Conservation (phyloP, 2,329 filamentous ascomycete species). For the Colletotrichum costaricense region DNA sequence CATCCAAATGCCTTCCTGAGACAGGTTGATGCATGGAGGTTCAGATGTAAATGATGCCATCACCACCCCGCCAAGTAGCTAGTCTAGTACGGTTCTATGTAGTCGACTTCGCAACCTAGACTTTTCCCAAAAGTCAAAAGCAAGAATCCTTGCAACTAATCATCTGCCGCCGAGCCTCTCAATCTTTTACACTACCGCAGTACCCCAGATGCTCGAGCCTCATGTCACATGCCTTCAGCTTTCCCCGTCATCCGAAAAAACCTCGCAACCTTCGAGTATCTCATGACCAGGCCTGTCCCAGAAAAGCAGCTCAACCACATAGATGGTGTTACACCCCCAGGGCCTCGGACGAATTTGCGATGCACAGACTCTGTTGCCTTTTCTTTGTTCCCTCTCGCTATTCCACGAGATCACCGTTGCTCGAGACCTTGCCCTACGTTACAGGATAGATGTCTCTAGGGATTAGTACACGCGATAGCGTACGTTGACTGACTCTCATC, state of each 20-base stretch:
- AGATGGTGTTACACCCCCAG: neutral
- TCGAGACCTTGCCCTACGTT: neutral
- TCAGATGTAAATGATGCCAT: constrained; percentile 11
- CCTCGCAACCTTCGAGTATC: neutral
- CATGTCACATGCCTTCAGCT: neutral
- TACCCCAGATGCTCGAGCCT: constrained; percentile 19
- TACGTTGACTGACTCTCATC: neutral
- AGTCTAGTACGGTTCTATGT: neutral
- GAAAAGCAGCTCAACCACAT: neutral
- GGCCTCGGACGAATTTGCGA: neutral
- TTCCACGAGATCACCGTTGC: neutral
- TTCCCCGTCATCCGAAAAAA: neutral
- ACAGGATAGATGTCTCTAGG: neutral
- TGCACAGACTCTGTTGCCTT: neutral
- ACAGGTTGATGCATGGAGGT: constrained; percentile 20
- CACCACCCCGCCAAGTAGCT: neutral
- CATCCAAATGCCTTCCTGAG: constrained; percentile 11
- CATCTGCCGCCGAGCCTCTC: neutral
- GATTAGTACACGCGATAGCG: neutral
- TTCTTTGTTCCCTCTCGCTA: neutral
- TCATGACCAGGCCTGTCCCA: neutral
- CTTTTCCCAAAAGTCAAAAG: neutral
- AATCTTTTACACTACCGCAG: no score
- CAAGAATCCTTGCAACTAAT: neutral
- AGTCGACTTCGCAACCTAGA: neutral